Conservation (phyloP, 768 basidiomycete genomes). For the Termitomyces sp. region DNA sequence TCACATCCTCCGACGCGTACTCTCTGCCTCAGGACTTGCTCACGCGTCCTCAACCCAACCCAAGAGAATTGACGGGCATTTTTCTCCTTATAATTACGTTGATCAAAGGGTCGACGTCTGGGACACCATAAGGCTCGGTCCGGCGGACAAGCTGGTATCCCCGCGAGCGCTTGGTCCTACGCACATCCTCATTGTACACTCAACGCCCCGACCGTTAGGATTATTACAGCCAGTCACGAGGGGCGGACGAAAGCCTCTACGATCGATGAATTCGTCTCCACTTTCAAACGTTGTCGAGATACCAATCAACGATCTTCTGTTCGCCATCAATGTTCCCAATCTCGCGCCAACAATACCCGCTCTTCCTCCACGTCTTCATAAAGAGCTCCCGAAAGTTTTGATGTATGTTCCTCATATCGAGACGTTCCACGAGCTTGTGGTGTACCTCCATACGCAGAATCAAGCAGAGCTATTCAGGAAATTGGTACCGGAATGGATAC, state of each 20-base stretch:
- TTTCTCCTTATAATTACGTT: constrained; percentile 1
- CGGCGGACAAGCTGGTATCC: constrained; percentile 24
- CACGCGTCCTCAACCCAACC: constrained; percentile 4
- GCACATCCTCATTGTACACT: constrained; percentile 25
- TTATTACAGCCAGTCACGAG: not conserved
- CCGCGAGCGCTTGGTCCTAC: constrained; percentile 30
- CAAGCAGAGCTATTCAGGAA: constrained; percentile 29
- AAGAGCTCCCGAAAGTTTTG: constrained; percentile 27
- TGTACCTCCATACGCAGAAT: constrained; percentile 33
- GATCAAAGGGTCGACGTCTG: constrained; percentile 16
- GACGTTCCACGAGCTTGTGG: constrained; percentile 27
- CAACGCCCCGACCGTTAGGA: constrained; percentile 2
- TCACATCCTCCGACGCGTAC: constrained; percentile 18
- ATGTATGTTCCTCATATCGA: constrained; percentile 27
- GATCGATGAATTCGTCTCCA: not conserved
- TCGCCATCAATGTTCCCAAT: constrained; percentile 30
- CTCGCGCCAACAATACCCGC: constrained; percentile 12
- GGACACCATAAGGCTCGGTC: constrained; percentile 20
- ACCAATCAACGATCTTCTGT: constrained; percentile 33
- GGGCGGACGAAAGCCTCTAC: not conserved
- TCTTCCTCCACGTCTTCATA: constrained; percentile 26
- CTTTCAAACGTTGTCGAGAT: constrained; percentile 22
- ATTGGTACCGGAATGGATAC: constrained; percentile 32
- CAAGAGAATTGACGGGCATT: not conserved
- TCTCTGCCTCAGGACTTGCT: constrained; percentile 18